phyloP scores from a whole-genome alignment of 495 filamentous ascomycete species.

The Trichoderma reesei region DNA sequence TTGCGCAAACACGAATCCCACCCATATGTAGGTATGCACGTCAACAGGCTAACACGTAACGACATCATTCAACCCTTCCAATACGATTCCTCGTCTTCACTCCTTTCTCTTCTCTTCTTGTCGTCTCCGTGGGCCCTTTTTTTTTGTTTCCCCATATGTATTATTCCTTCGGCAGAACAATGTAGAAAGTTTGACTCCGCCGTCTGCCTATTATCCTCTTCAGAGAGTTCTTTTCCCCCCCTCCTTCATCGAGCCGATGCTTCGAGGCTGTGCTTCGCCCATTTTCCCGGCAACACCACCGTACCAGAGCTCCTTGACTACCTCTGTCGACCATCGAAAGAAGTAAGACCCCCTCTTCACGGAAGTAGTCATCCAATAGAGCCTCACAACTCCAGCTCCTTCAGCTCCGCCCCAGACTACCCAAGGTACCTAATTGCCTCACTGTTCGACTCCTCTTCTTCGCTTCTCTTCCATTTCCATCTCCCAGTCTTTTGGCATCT shows the following conservation, averaged over 20 bases:
- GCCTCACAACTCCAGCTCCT: neutral
- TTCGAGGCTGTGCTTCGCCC: neutral
- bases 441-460: neutral
- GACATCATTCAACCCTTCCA: neutral
- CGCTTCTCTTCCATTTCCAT: neutral
- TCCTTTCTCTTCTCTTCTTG: too few relatives aligned
- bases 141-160: neutral
- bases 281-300: neutral
- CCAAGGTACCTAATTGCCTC: neutral
- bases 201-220: neutral
- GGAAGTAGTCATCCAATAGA: neutral
- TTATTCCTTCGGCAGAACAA: neutral
- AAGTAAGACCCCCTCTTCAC: neutral
- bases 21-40: neutral
- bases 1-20: neutral
- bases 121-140: neutral
- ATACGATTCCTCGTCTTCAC: too few relatives aligned
- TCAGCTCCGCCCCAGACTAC: neutral
- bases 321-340: too few relatives aligned
- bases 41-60: neutral
- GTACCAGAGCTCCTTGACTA: neutral
- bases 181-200: neutral
- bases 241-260: neutral
- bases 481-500: neutral
- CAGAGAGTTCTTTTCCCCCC: neutral